These are phyloP conservation scores for Podaxis rugospora DNA, from an alignment of 768 basidiomycete genomes.

Conservation along the genomic window DNA sequence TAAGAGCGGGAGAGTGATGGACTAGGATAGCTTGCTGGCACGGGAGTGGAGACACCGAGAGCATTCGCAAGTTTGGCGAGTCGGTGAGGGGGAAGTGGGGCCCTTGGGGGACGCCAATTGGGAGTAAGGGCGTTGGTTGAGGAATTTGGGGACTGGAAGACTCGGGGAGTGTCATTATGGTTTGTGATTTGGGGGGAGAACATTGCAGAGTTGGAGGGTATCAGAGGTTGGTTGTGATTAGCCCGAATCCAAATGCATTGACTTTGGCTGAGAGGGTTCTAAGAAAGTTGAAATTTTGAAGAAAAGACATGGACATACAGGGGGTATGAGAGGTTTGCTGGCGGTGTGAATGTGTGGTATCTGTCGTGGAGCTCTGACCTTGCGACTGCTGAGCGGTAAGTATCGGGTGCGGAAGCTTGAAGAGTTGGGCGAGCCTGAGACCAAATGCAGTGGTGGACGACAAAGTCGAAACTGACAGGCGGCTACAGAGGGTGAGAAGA, in stretches of 20 bases:
- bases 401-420: too few species aligned
- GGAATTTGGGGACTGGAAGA: constrained; percentile 23
- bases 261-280: background rate
- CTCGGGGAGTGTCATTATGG: constrained; percentile 20
- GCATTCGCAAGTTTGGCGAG: constrained; percentile 85
- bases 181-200: constrained; percentile 6
- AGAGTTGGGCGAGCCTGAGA: too few species aligned
- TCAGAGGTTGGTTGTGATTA: background rate
- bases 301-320: too few species aligned
- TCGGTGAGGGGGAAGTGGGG: constrained; percentile 70
- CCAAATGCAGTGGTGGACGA: background rate
- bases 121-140: constrained; percentile 20
- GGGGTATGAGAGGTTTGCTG: too few species aligned
- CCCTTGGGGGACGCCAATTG: constrained; percentile 61
- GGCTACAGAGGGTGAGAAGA: background rate
- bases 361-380: background rate
- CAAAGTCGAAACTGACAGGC: background rate
- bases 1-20: constrained; percentile 28
- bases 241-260: background rate
- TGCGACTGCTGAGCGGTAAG: too few species aligned
- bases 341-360: background rate
- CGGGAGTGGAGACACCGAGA: constrained; percentile 72
- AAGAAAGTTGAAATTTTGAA: background rate
- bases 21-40: constrained; percentile 43
- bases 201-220: background rate